phyloP scores from a whole-genome alignment of 2,329 filamentous ascomycete genomes.

The Neodidymelliopsis sp. region DNA sequence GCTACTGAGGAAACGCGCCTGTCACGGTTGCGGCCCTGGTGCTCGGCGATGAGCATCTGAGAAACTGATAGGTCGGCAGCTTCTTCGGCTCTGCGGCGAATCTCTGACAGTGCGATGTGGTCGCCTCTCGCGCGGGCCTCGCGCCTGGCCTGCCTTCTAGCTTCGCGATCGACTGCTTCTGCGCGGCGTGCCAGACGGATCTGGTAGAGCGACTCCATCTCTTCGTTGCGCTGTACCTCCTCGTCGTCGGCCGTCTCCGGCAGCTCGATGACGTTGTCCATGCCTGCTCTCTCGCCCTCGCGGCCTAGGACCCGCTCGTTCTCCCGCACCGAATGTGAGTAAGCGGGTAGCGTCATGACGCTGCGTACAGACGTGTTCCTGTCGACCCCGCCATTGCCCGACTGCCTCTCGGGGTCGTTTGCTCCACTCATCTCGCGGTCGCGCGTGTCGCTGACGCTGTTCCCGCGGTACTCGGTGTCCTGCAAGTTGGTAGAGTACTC shows the following conservation, averaged over 20 bases:
- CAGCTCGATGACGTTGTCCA: conserved; percentile 88
- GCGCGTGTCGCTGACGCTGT: conserved; percentile 29
- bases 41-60: conserved; percentile 62
- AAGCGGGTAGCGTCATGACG: conserved; percentile 92
- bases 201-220: conserved; percentile 93
- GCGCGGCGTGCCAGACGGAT: conserved; percentile 80
- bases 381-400: conserved; percentile 63
- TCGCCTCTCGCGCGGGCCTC: conserved; percentile 79
- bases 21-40: conserved; percentile 67
- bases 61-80: conserved; percentile 51
- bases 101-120: conserved; percentile 67
- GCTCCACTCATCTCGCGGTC: conserved; percentile 42
- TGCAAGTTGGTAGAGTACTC: conserved; percentile 46
- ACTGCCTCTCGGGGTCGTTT: conserved; percentile 38
- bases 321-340: conserved; percentile 74
- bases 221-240: conserved; percentile 78
- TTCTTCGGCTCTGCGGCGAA: conserved; percentile 60
- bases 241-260: conserved; percentile 82
- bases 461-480: conserved; percentile 39
- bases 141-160: conserved; percentile 71
- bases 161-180: conserved; percentile 79
- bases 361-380: conserved; percentile 87
- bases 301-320: conserved; percentile 84
- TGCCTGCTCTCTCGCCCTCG: conserved; percentile 89
- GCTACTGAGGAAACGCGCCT: conserved; percentile 76